Conservation (phyloP, 2,329 filamentous ascomycete species). For the Trichoderma brevicompactum region DNA sequence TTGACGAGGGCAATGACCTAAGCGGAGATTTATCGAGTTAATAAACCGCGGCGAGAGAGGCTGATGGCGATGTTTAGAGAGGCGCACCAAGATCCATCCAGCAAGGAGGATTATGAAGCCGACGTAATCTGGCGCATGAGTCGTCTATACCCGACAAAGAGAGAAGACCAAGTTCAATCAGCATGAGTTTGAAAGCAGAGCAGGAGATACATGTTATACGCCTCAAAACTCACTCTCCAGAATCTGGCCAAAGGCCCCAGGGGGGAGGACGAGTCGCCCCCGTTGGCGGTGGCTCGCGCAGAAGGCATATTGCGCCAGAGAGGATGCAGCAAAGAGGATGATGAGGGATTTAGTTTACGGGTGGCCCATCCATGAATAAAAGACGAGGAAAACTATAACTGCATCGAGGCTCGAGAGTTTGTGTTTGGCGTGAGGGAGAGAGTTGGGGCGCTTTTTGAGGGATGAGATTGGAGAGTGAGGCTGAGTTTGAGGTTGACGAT, state of each 20-base stretch:
- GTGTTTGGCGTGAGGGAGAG: not conserved
- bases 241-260: conserved; percentile 45
- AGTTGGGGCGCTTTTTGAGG: not conserved
- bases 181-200: not conserved
- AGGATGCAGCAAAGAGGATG: not conserved
- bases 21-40: not conserved
- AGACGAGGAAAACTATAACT: not conserved
- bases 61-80: not conserved
- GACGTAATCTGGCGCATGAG: conserved; percentile 87
- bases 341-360: not conserved
- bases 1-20: conserved; percentile 54
- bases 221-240: conserved; percentile 49
- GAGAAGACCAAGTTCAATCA: not conserved
- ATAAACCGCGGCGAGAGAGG: not conserved
- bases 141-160: conserved; percentile 56
- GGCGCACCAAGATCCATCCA: conserved; percentile 66
- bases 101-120: conserved; percentile 73
- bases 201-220: not conserved
- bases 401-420: not conserved
- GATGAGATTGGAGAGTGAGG: not conserved
- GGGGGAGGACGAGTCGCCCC: conserved; percentile 31
- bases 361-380: not conserved
- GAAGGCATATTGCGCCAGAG: conserved; percentile 38
- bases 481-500: conserved; percentile 1
- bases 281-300: conserved; percentile 31